A percentile compares a stretch with the other conserved stretches of the same genome.
Evolutionary conservation across 768 basidiomycete species (phyloP).

Genomic region (Glaciozyma martinii): DNA sequence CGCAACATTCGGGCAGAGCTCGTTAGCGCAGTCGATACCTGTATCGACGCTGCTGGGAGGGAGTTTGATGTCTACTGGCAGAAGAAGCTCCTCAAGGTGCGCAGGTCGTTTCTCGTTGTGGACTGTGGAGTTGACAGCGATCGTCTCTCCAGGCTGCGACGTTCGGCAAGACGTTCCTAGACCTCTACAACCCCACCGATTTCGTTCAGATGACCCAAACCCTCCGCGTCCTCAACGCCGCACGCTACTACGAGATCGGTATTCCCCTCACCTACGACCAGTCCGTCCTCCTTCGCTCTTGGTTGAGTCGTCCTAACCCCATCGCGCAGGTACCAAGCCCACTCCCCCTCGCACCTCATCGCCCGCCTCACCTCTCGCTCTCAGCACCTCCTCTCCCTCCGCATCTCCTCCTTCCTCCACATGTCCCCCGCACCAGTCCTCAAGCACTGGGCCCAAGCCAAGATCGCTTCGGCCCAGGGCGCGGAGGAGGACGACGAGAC

Average conservation of each 20-base stretch:
- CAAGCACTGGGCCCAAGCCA: slow-evolving; percentile 91
- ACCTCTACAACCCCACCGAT: slow-evolving; percentile 82
- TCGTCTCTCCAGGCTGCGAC: slow-evolving; percentile 66
- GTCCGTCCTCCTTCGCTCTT: slow-evolving; percentile 45
- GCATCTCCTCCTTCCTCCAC: slow-evolving; percentile 73
- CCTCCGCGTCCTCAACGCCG: slow-evolving; percentile 86
- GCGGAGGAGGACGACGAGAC: slow-evolving; percentile 60
- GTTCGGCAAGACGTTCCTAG: slow-evolving; percentile 87
- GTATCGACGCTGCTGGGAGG: slow-evolving; percentile 83
- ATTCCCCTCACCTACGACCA: slow-evolving; percentile 86
- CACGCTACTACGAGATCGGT: slow-evolving; percentile 82
- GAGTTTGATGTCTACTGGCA: slow-evolving; percentile 92
- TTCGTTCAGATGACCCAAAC: slow-evolving; percentile 87
- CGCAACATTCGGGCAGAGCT: slow-evolving; percentile 78
- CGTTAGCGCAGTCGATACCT: slow-evolving; percentile 75
- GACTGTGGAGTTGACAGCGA: not conserved
- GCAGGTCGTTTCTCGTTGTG: not conserved
- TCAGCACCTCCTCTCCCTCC: slow-evolving; percentile 81
- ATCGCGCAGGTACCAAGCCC: slow-evolving; percentile 23
- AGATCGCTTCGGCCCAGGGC: slow-evolving; percentile 60
- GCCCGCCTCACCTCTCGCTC: slow-evolving; percentile 74
- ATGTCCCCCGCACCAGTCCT: slow-evolving; percentile 79
- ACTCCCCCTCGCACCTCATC: slow-evolving; percentile 71
- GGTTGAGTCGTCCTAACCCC: not conserved
- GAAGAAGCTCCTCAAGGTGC: slow-evolving; percentile 67